Evolutionary conservation across 495 filamentous ascomycete species (phyloP), one percentile per base, ranked within the genome.

Genomic region (Penicillium subrubescens): DNA sequence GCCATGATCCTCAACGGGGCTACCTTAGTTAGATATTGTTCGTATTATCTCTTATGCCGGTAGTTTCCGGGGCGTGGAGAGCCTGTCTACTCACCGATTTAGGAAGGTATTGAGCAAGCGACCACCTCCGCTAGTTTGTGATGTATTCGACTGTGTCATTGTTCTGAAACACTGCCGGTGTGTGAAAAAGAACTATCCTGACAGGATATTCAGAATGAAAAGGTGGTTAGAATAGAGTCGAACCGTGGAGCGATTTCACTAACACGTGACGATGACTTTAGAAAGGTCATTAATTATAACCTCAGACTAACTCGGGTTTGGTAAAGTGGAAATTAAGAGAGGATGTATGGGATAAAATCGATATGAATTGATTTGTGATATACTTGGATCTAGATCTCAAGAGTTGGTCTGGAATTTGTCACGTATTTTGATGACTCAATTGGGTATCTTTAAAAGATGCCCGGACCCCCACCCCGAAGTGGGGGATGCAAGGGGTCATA

Each of bases 1-100:
- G 8, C 50, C 62, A 21, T 77, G 70, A 34, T 71, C 56, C 11
- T 66, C 43, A 34, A 71, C 31, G 7, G 69, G 56, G 0, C 67
- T 70, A 21, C 29, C 48, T 10, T 37, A 56, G 10, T 56, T 1
- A 39, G 33, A 19, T 3, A 29, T n/a, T 12, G 12, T 21, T 27
- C 17, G 39, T 17, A 31, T 35, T 51, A 15, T 52, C 25, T 29
- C 12, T 25, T n/a, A 31, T 31, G 25, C 48, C 23, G 48, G 21
- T 25, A 14, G 31, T 5, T 52, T 31, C 27, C 27, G 25, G 14
- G 25, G 19, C 5, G 15, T 34, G 8, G 25, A 19, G 14, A 1
- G 27, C n/a, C 4, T 34, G 27, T 34, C 27, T 33, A 34, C 63
- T 55, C 31, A 65, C 63, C 63, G 63, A 50, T 65, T 39, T 8